These are phyloP conservation scores for Geotrichum siamense DNA, from an alignment of 1,139 yeast genomes.

Conservation along the genomic window DNA sequence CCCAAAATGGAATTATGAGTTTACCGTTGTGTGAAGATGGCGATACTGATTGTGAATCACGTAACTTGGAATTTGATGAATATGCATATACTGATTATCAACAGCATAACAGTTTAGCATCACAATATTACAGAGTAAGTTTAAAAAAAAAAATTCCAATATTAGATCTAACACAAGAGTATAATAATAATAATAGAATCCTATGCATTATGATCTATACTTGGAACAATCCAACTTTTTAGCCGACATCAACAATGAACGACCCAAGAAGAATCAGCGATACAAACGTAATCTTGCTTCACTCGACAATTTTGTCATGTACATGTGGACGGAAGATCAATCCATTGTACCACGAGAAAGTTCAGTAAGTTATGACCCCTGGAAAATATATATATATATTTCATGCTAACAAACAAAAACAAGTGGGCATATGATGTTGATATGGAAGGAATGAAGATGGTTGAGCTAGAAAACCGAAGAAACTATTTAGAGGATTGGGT, in stretches of 20 bases:
- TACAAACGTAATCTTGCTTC: constrained; percentile 41
- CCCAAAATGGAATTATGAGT: constrained; percentile 71
- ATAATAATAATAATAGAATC: constrained; percentile 25
- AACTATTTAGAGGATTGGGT: constrained; percentile 49
- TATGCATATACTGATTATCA: constrained; percentile 59
- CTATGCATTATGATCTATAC: constrained; percentile 42
- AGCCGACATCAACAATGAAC: constrained; percentile 64
- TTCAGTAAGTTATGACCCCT: constrained; percentile 44
- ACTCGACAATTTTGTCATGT: constrained; percentile 51
- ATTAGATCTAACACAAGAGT: neutral
- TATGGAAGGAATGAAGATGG: constrained; percentile 37
- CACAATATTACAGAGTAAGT: constrained; percentile 58
- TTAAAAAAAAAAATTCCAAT: neutral
- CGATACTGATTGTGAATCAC: constrained; percentile 56
- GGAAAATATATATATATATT: too few species aligned
- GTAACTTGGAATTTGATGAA: constrained; percentile 48
- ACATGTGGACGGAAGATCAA: constrained; percentile 53
- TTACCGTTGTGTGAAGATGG: constrained; percentile 52
- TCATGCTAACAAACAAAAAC: too few species aligned
- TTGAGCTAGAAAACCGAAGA: constrained; percentile 46
- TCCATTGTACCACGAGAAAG: constrained; percentile 71
- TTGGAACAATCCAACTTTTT: constrained; percentile 47
- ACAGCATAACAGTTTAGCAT: constrained; percentile 56
- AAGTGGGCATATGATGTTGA: constrained; percentile 51
- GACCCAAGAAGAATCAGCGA: constrained; percentile 28